Evolutionary conservation across 352 stramenopile species (phyloP).

Genomic region (Phytophthora litchii): DNA sequence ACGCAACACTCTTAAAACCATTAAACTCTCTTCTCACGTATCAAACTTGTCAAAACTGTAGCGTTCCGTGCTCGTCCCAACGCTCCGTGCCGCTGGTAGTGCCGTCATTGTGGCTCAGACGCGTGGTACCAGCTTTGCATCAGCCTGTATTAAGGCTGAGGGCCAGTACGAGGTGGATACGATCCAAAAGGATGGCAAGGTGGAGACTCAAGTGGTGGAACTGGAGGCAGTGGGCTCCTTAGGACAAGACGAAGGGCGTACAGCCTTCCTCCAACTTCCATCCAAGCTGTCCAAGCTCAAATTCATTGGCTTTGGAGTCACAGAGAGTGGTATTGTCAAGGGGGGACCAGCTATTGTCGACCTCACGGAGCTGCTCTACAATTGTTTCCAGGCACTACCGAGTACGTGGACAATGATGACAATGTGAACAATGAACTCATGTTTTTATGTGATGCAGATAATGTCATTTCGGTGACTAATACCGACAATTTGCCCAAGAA

Average conservation of each 20-base stretch:
- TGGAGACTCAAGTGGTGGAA: constrained; percentile 45
- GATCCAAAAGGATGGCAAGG: constrained; percentile 49
- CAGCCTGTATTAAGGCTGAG: constrained; percentile 33
- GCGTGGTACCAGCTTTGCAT: constrained; percentile 58
- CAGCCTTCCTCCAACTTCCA: constrained; percentile 46
- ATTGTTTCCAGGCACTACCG: constrained; percentile 38
- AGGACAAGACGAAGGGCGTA: constrained; percentile 33
- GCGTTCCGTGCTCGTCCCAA: constrained; percentile 69
- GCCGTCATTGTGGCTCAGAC: constrained; percentile 71
- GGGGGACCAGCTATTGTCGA: too few relatives aligned
- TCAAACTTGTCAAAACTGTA: constrained; percentile 24
- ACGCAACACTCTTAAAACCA: constrained; percentile 5
- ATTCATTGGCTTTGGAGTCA: constrained; percentile 69
- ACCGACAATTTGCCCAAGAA: constrained; percentile 84
- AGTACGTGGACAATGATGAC: constrained; percentile 11
- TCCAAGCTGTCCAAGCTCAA: constrained; percentile 45
- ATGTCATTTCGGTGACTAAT: constrained; percentile 73
- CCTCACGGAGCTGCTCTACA: too few relatives aligned
- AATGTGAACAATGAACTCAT: neutral
- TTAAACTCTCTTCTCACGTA: too few relatives aligned
- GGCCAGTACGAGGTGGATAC: constrained; percentile 74
- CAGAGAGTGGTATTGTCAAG: constrained; percentile 35
- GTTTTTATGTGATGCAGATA: constrained; percentile 28
- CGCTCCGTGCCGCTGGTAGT: constrained; percentile 40
- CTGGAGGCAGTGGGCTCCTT: constrained; percentile 49